Conservation (phyloP, 495 filamentous ascomycete species). For the Amniculicola lignicola region DNA sequence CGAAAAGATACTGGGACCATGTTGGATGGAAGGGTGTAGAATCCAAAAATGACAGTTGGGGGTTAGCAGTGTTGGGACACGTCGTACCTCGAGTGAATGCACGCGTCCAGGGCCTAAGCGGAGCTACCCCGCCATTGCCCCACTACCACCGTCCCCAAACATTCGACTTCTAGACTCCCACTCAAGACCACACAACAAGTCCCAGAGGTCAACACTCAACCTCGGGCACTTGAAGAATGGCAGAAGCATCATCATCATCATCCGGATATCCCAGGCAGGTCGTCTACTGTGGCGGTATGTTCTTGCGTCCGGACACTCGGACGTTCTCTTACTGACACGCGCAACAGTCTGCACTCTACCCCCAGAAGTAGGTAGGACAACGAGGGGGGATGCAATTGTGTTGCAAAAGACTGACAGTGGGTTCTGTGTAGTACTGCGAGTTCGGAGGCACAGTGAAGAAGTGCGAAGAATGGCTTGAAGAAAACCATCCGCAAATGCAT, state of each 20-base stretch:
- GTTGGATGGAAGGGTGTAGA: too few species aligned
- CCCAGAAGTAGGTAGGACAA: slow-evolving; percentile 70
- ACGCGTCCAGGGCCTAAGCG: background rate
- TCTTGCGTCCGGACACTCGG: background rate
- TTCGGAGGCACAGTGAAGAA: slow-evolving; percentile 98
- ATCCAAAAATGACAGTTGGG: too few species aligned
- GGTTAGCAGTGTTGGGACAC: too few species aligned
- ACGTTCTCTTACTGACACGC: slow-evolving; percentile 6
- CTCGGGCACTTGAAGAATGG: background rate
- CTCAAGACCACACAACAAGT: background rate
- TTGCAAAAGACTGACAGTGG: background rate
- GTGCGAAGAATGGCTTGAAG: slow-evolving; percentile 91
- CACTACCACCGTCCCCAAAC: background rate
- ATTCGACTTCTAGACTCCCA: background rate
- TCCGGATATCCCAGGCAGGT: slow-evolving; percentile 47
- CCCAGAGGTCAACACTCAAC: background rate
- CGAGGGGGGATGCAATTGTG: background rate
- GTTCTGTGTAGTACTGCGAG: slow-evolving; percentile 79
- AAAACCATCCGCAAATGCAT: slow-evolving; percentile 69
- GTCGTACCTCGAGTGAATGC: too few species aligned
- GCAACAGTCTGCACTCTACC: slow-evolving; percentile 90
- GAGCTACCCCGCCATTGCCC: slow-evolving; percentile 25
- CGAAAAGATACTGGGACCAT: too few species aligned
- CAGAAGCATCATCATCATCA: slow-evolving; percentile 1
- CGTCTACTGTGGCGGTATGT: slow-evolving; percentile 77